Conservation (phyloP, 1,139 yeast species). For the Blastobotrys apis region DNA sequence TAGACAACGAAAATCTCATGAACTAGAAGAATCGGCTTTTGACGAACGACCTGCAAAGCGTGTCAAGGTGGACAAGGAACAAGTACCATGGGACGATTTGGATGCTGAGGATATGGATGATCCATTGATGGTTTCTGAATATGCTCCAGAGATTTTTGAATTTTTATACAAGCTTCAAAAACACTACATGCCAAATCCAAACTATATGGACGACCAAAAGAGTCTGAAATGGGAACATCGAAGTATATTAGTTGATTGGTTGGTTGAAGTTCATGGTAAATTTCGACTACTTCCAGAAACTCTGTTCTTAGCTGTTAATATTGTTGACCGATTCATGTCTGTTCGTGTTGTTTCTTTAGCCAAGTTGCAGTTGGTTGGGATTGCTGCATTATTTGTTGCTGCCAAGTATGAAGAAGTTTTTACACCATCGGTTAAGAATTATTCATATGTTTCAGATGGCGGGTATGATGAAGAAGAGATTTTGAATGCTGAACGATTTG, state of each 20-base stretch:
- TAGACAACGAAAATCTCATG: slow-evolving; percentile 6
- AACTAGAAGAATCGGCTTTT: slow-evolving; percentile 6
- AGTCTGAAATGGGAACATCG: slow-evolving; percentile 63
- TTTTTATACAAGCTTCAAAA: slow-evolving; percentile 72
- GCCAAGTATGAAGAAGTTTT: slow-evolving; percentile 95
- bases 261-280: slow-evolving; percentile 85
- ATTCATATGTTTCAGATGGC: slow-evolving; percentile 84
- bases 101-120: slow-evolving; percentile 90
- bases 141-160: slow-evolving; percentile 79
- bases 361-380: slow-evolving; percentile 83
- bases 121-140: slow-evolving; percentile 93
- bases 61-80: slow-evolving; percentile 11
- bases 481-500: slow-evolving; percentile 79
- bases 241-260: slow-evolving; percentile 89
- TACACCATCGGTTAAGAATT: slow-evolving; percentile 82
- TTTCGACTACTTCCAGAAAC: slow-evolving; percentile 90
- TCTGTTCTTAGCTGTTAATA: slow-evolving; percentile 77
- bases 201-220: slow-evolving; percentile 72
- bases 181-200: slow-evolving; percentile 72
- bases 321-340: slow-evolving; percentile 88
- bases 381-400: slow-evolving; percentile 86
- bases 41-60: slow-evolving; percentile 12
- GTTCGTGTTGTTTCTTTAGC: slow-evolving; percentile 75
- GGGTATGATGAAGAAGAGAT: slow-evolving; percentile 83
- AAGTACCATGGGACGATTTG: slow-evolving; percentile 94